These are phyloP conservation scores for Croton setiger DNA, from an alignment of 441 rosid genomes.

Conservation along the genomic window DNA sequence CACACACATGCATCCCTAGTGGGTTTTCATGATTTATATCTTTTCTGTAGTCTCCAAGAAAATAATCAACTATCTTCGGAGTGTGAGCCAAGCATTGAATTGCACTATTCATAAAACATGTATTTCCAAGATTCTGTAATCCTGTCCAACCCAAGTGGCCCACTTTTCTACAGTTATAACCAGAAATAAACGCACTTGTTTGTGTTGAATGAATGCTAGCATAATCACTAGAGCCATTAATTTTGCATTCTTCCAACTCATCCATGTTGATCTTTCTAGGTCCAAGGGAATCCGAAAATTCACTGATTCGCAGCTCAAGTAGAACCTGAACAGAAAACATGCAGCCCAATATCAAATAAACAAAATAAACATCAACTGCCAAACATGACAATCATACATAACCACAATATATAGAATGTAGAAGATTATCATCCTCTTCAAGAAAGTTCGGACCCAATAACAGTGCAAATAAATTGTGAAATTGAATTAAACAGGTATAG, in stretches of 20 bases:
- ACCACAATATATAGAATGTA: background rate
- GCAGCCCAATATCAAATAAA: background rate
- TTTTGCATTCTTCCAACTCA: conserved; percentile 29
- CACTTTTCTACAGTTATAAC: conserved; percentile 34
- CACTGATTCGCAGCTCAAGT: conserved; percentile 59
- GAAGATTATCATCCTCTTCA: background rate
- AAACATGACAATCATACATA: background rate
- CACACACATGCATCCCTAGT: conserved; percentile 67
- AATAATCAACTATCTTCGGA: conserved; percentile 63
- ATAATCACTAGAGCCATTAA: conserved; percentile 39
- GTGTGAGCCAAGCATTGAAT: conserved; percentile 71
- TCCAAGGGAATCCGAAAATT: conserved; percentile 38
- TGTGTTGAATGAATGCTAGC: conserved; percentile 23
- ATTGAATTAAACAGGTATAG: background rate
- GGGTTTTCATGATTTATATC: conserved; percentile 64
- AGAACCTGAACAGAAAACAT: conserved; percentile 34
- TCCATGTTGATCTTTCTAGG: conserved; percentile 33
- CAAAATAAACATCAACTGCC: background rate
- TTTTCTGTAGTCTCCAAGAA: conserved; percentile 57
- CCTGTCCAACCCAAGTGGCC: conserved; percentile 63
- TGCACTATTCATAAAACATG: conserved; percentile 79
- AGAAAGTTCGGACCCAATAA: background rate
- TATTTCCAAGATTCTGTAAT: conserved; percentile 71
- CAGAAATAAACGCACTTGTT: conserved; percentile 21
- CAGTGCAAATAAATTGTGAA: background rate